These are phyloP conservation scores for Colletotrichum sp. DNA, from an alignment of 2,329 filamentous ascomycete genomes.

Conservation along the genomic window DNA sequence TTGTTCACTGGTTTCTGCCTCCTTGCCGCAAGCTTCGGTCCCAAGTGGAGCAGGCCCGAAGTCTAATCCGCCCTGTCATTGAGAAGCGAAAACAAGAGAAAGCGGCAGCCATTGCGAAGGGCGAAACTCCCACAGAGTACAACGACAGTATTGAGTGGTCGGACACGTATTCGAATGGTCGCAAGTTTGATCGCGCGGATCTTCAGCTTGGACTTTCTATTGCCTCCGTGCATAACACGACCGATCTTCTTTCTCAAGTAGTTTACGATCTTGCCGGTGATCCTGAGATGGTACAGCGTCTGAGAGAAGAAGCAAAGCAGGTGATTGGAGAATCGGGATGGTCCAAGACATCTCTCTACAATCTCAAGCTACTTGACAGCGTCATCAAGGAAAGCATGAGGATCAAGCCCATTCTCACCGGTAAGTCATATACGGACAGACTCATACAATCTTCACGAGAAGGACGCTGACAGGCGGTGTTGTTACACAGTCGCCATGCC, in stretches of 20 bases:
- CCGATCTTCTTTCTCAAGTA: neutral
- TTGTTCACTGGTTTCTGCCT: slow-evolving; percentile 50
- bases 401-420: neutral
- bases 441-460: fast-evolving
- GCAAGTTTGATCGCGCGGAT: neutral
- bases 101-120: neutral
- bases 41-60: slow-evolving; percentile 28
- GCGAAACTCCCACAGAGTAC: neutral
- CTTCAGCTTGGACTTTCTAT: neutral
- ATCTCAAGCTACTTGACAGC: neutral
- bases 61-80: neutral
- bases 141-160: neutral
- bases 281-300: neutral
- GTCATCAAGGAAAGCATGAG: neutral
- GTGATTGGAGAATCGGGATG: neutral
- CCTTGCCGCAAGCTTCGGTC: slow-evolving; percentile 37
- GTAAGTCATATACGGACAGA: fast-evolving
- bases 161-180: neutral
- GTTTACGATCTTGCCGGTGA: neutral
- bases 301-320: neutral
- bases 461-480: fast-evolving
- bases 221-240: neutral
- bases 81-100: neutral
- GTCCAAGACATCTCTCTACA: neutral
- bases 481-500: neutral